Evolutionary conservation across 1,284 basidiomycete species (phyloP), one percentile per base, ranked within the genome.

Genomic region (Pseudozyma tsukubaensis): DNA sequence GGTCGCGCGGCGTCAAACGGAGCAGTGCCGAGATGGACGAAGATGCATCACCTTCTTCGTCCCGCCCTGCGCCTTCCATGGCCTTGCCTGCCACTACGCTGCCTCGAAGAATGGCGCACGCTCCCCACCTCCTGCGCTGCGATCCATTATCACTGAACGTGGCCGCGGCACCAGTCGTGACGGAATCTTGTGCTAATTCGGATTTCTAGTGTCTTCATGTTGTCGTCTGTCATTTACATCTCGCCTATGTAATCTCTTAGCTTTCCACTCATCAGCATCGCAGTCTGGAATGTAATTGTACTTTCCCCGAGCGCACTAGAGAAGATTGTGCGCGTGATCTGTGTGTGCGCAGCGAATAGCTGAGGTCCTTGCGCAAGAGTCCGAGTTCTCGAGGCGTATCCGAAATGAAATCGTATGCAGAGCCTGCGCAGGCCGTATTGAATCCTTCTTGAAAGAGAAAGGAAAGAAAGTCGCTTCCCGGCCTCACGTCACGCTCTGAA

Each of bases 11-110:
- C 10, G 39, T 64, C 40, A 70, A 70, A 34, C 67, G 61, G 35
- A 64, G 52, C 43, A 70, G 67, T 32, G 67, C 61, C 37, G 57
- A 70, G 29, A 70, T 70, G 67, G 61, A 64, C n/a, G 37, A 60
- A 37, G 61, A 70, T 40, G 61, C 63, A 36, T 34, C 57, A 6
- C 34, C 24, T 2, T 13, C 55, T 6, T 18, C 56, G 3, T 29
- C 45, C 0, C 59, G 44, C 7, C 19, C 59, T 35, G 50, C 56
- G 3, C 32, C 59, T 6, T 29, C 53, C 36, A 50, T 36, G 4
- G 37, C 34, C 10, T 47, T 14, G 32, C 29, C 19, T 6, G 32
- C 53, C n/a, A 44, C 2, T 59, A 50, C 43, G 45, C 36, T 24
- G 13, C 57, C 6, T 54, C 59, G 21, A 69, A 69, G 48, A 29